phyloP scores from a whole-genome alignment of 306 rosid genomes.

The Luffa acutangula region DNA sequence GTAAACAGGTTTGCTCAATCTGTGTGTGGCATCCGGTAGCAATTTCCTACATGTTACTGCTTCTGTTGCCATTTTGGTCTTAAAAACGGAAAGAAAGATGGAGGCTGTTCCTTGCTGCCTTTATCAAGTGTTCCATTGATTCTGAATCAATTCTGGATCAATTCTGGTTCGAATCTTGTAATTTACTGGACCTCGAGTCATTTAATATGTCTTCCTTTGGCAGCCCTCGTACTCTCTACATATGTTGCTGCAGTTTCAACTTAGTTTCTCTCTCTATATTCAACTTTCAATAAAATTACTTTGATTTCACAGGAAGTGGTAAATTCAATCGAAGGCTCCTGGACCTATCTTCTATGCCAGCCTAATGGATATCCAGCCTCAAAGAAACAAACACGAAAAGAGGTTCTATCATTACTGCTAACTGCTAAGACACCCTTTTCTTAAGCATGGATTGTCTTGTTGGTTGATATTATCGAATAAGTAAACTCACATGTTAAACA shows the following conservation, averaged over 20 bases:
- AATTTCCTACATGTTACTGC: conserved; percentile 3
- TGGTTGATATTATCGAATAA: neutral
- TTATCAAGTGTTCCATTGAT: conserved; percentile 18
- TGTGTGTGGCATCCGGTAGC: conserved; percentile 1
- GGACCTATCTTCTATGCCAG: neutral
- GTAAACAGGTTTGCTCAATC: conserved; percentile 23
- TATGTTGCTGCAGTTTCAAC: conserved; percentile 5
- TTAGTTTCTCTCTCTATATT: neutral
- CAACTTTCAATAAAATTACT: conserved; percentile 2
- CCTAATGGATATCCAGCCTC: neutral
- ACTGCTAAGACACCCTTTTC: neutral
- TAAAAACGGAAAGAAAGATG: conserved; percentile 10
- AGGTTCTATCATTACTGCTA: neutral
- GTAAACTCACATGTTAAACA: neutral
- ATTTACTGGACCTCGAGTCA: conserved; percentile 2
- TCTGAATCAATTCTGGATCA: conserved; percentile 23
- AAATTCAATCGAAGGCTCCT: neutral
- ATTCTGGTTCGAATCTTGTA: conserved; percentile 15
- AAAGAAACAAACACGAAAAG: neutral
- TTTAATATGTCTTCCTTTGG: neutral
- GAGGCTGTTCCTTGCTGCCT: conserved; percentile 13
- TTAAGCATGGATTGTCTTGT: neutral
- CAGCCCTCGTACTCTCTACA: conserved; percentile 5
- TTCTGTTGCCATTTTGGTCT: conserved; percentile 20
- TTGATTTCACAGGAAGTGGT: neutral